These are phyloP conservation scores for Trichoderma gamsii DNA, from an alignment of 495 filamentous ascomycete genomes.

Conservation along the genomic window DNA sequence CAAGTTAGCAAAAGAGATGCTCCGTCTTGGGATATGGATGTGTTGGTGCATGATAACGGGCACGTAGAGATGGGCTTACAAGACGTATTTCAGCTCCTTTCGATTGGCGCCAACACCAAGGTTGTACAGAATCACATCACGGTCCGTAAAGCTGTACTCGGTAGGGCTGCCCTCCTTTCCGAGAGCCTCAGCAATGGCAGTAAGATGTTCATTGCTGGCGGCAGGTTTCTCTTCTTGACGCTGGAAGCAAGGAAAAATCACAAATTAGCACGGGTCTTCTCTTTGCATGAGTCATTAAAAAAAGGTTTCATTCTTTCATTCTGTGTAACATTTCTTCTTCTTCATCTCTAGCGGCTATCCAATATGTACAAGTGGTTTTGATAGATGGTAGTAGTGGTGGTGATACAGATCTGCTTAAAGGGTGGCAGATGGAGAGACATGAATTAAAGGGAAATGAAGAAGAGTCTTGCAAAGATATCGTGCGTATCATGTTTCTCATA, in stretches of 20 bases:
- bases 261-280: slow-evolving; percentile 20
- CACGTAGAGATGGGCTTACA: slow-evolving; percentile 26
- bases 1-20: not conserved
- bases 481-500: slow-evolving; percentile 30
- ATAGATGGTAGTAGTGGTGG: slow-evolving; percentile 1
- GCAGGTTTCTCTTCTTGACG: slow-evolving; percentile 26
- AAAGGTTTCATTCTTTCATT: not conserved
- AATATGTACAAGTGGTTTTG: slow-evolving; percentile 24
- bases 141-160: slow-evolving; percentile 74
- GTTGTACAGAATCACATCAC: slow-evolving; percentile 91
- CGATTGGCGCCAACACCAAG: slow-evolving; percentile 91
- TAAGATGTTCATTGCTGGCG: slow-evolving; percentile 46
- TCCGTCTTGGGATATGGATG: not conserved
- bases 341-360: slow-evolving; percentile 21
- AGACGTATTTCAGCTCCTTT: slow-evolving; percentile 80
- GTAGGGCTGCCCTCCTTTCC: slow-evolving; percentile 64
- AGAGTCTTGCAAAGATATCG: slow-evolving; percentile 11
- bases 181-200: slow-evolving; percentile 73
- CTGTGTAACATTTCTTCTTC: not conserved
- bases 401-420: slow-evolving; percentile 13
- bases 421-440: slow-evolving; percentile 20
- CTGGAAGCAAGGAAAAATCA: slow-evolving; percentile 17
- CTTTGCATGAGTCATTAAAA: not conserved
- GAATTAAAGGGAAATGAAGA: slow-evolving; percentile 23
- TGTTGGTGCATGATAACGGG: not conserved